Conservation (phyloP, 139 green algal genomes). For the Mychonastes homosphaera region DNA sequence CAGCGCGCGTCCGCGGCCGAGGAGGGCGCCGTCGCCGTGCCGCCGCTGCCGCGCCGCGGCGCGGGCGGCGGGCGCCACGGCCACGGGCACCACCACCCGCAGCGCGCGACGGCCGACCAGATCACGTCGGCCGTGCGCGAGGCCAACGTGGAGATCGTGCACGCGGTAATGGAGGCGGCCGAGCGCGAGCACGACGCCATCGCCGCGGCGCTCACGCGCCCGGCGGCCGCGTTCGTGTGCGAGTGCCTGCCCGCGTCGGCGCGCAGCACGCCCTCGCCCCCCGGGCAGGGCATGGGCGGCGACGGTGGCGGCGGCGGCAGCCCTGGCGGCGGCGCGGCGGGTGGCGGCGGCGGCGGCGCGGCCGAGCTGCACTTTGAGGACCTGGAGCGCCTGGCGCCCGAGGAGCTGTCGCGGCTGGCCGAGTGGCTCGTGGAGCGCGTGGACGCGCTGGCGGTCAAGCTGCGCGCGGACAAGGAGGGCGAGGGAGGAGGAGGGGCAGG, state of each 20-base stretch:
- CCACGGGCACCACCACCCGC: background rate
- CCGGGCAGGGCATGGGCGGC: background rate
- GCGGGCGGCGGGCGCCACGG: background rate
- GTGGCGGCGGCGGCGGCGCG: background rate
- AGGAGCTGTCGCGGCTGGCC: slow-evolving; percentile 50
- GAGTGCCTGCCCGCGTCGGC: slow-evolving; percentile 38
- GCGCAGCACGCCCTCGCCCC: background rate
- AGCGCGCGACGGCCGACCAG: background rate
- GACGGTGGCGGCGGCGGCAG: background rate
- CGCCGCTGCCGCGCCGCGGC: background rate
- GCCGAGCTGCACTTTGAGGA: slow-evolving; percentile 65
- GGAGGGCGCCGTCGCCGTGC: background rate
- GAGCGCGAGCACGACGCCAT: slow-evolving; percentile 69
- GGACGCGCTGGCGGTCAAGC: slow-evolving; percentile 55
- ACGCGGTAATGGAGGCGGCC: slow-evolving; percentile 53
- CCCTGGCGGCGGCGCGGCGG: slow-evolving; percentile 11
- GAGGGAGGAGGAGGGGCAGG: slow-evolving; percentile 26
- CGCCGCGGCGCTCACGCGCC: slow-evolving; percentile 48
- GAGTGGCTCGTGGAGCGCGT: slow-evolving; percentile 80
- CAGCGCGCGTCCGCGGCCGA: slow-evolving; percentile 2
- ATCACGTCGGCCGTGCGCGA: slow-evolving; percentile 32
- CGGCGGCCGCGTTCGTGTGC: slow-evolving; percentile 54
- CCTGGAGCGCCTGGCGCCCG: slow-evolving; percentile 52
- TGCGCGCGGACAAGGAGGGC: slow-evolving; percentile 57
- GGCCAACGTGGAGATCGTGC: slow-evolving; percentile 62